A percentile compares a stretch with the other conserved stretches of the same genome.
Evolutionary conservation across 1,284 basidiomycete species (phyloP).

Genomic region (Flammula alnicola): DNA sequence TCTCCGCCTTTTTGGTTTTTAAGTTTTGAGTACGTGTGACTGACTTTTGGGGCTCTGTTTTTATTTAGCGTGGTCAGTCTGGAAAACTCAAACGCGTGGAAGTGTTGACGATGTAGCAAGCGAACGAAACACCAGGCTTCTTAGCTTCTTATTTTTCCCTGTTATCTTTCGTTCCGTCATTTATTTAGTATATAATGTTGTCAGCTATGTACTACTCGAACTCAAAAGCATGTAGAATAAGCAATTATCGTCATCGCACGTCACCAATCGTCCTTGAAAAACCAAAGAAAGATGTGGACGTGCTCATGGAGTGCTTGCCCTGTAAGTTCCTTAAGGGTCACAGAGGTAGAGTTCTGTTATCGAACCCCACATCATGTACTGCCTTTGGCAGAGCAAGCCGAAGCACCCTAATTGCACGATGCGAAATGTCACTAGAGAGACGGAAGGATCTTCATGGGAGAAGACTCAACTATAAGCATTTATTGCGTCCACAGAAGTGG

Average conservation of each 20-base stretch:
- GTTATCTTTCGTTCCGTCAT: conserved; percentile 1
- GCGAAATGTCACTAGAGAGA: background rate
- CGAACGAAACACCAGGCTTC: background rate
- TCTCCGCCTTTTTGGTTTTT: conserved; percentile 13
- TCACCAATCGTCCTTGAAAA: no score
- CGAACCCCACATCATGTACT: background rate
- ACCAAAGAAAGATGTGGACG: no score
- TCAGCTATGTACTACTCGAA: no score
- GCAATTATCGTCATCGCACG: no score
- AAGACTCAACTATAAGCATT: background rate
- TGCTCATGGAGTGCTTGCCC: background rate
- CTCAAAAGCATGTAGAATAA: conserved; percentile 1
- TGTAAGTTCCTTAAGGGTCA: background rate
- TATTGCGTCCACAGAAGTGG: no score
- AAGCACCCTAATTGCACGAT: background rate
- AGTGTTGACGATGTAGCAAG: conserved; percentile 40
- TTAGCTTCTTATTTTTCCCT: background rate
- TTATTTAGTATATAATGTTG: conserved; percentile 9
- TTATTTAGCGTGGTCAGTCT: conserved; percentile 35
- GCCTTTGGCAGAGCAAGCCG: no score
- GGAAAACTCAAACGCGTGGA: conserved; percentile 40
- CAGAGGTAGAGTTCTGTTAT: background rate
- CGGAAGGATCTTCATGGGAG: background rate
- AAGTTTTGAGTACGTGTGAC: conserved; percentile 5
- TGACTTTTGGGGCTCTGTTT: conserved; percentile 7